These are phyloP conservation scores for Colletotrichum navitas DNA, from an alignment of 2,329 filamentous ascomycete species.

Conservation along the genomic window DNA sequence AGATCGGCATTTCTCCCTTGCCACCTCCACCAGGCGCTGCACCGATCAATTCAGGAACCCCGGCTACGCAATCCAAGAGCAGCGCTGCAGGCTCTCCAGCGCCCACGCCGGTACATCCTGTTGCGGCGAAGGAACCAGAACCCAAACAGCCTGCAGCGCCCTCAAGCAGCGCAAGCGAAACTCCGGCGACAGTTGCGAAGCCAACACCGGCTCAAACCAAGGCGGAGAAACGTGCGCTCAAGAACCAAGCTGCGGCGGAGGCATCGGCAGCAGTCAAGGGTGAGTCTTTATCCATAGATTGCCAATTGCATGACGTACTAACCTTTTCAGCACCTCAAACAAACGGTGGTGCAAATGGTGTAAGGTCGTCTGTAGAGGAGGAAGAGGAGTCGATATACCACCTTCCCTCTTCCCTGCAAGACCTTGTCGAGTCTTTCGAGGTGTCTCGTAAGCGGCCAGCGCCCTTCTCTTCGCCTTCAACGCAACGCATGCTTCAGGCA, in stretches of 20 bases:
- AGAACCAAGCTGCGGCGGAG: constrained; percentile 59
- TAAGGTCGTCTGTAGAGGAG: constrained; percentile 62
- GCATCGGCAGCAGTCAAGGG: constrained; percentile 59
- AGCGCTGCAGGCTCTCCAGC: constrained; percentile 69
- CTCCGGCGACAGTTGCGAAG: constrained; percentile 45
- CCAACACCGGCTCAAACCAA: constrained; percentile 51
- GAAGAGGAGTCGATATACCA: constrained; percentile 94
- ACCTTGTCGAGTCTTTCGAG: constrained; percentile 92
- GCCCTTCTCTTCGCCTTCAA: constrained; percentile 72
- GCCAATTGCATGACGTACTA: constrained; percentile 5
- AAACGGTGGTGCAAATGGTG: constrained; percentile 66
- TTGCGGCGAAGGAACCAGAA: constrained; percentile 52
- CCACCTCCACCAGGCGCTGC: constrained; percentile 84
- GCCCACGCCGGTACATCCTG: constrained; percentile 61
- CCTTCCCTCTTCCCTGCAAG: constrained; percentile 87
- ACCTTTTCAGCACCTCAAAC: constrained; percentile 54
- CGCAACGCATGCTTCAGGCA: constrained; percentile 79
- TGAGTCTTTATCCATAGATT: constrained; percentile 47
- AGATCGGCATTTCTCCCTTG: constrained; percentile 91
- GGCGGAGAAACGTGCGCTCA: constrained; percentile 57
- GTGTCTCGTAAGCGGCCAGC: constrained; percentile 78
- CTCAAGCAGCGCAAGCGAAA: constrained; percentile 46
- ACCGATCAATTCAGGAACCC: constrained; percentile 55
- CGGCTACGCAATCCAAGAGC: constrained; percentile 64
- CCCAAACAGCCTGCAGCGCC: constrained; percentile 50